Evolutionary conservation across 176 grass and related monocot species (phyloP), one percentile per base, ranked within the genome.

Genomic region (Aegilops umbellulata): DNA sequence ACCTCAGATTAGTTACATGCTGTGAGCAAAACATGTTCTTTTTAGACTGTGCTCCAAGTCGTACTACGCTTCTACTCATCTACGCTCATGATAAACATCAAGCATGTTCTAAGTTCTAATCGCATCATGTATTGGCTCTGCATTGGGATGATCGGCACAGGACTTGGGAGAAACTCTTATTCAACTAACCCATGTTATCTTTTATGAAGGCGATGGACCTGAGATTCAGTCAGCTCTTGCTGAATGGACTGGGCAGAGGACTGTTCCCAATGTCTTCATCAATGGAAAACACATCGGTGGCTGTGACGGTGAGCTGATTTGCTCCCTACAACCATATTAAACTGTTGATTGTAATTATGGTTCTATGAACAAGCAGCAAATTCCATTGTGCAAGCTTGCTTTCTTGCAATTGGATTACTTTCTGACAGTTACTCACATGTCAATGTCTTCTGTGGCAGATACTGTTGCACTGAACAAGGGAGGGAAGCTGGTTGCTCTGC

Each of bases 231-330:
- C 82, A 4, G 95, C 93, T 20, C 87, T 98, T 36, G 79, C 77
- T 38, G 85, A 98, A 70, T 95, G 91, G 95, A 98, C 95, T 36
- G 90, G 88, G 25, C 95, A 95, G 60, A 94, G 86, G 14, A 95
- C 90, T 65, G 89, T 95, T 68, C 93, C 95, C 30, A 95, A 92
- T 82, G 90, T 98, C 60, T 98, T 98, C 78, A 95, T 98, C 80
- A 89, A 87, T 31, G 96, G 90, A 41, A 92, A 94, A 69, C 93
- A 94, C 34, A 92, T 95, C 14, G 91, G 96, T 38, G 90, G 91
- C 64, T 94, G 91, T 30, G 91, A 95, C 53, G 87, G 88, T 92
- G 86, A 82, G 87, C 65, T 61, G 2, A 60, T 81, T 79, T 17
- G 3, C 69, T 57, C 20, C 20, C 55, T 58, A 58, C 55, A 22